These are phyloP conservation scores for Alopecurus myosuroides DNA, from an alignment of 176 grass and related monocot genomes.

Conservation along the genomic window DNA sequence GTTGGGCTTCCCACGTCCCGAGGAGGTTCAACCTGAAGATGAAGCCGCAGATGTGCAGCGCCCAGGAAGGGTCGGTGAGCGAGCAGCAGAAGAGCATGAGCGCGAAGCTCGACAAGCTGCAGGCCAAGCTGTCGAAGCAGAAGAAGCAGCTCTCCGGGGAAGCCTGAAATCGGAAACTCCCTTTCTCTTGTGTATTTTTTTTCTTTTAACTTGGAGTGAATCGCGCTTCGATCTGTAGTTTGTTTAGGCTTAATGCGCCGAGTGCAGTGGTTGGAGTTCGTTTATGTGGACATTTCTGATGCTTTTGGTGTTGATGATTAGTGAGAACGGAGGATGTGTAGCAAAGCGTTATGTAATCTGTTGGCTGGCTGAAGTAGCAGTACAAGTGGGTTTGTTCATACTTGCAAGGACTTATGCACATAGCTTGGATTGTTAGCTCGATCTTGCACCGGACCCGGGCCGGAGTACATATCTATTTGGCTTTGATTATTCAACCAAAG, in stretches of 20 bases:
- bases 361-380: constrained; percentile 13
- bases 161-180: constrained; percentile 13
- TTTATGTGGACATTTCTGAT: constrained; percentile 10
- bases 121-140: constrained; percentile 62
- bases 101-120: constrained; percentile 68
- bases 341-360: neutral
- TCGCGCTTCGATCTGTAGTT: neutral
- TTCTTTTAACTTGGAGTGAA: constrained; percentile 23
- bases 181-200: constrained; percentile 21
- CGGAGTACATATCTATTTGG: neutral
- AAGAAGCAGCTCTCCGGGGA: constrained; percentile 60
- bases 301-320: neutral
- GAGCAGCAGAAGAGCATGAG: constrained; percentile 65
- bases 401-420: neutral
- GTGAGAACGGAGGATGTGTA: constrained; percentile 11
- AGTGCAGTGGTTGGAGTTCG: neutral
- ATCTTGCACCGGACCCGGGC: too few species aligned
- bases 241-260: constrained; percentile 10
- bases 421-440: neutral
- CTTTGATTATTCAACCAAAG: neutral
- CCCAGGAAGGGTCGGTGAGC: constrained; percentile 64
- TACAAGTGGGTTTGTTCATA: constrained; percentile 15
- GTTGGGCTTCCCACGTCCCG: constrained; percentile 41
- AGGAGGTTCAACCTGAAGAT: constrained; percentile 60
- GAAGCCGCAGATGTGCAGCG: constrained; percentile 82